Conservation (phyloP, 441 rosid genomes). For the California macrophylla region DNA sequence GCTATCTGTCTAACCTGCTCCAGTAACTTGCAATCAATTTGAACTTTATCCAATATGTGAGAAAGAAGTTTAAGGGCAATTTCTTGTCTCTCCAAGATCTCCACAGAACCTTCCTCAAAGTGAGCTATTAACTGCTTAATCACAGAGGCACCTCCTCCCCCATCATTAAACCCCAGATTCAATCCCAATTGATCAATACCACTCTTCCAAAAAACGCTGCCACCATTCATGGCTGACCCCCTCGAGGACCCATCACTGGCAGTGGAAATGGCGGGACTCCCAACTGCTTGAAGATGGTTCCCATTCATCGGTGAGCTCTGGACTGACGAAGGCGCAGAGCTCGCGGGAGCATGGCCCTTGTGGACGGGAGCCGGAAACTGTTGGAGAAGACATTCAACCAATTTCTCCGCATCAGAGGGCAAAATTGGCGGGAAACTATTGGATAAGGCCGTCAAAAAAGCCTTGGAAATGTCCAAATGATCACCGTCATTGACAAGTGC, state of each 20-base stretch:
- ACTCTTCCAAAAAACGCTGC: slow-evolving; percentile 46
- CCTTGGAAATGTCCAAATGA: slow-evolving; percentile 42
- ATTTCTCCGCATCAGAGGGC: slow-evolving; percentile 52
- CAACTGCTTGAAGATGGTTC: slow-evolving; percentile 18
- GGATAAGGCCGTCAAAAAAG: slow-evolving; percentile 54
- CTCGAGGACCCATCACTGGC: slow-evolving; percentile 24
- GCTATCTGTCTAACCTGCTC: slow-evolving; percentile 63
- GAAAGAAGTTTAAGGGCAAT: slow-evolving; percentile 73
- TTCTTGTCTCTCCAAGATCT: slow-evolving; percentile 83
- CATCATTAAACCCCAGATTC: slow-evolving; percentile 42
- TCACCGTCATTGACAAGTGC: slow-evolving; percentile 33
- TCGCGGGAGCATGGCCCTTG: not conserved
- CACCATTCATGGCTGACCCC: slow-evolving; percentile 45
- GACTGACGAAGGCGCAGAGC: not conserved
- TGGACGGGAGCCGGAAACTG: slow-evolving; percentile 33
- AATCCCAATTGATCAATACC: slow-evolving; percentile 38
- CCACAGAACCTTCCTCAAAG: slow-evolving; percentile 75
- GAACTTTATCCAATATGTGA: slow-evolving; percentile 53
- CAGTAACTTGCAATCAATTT: slow-evolving; percentile 58
- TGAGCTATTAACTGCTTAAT: slow-evolving; percentile 53
- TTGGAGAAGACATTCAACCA: slow-evolving; percentile 57
- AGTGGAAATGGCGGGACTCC: not conserved
- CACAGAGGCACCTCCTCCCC: slow-evolving; percentile 37
- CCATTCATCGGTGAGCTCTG: slow-evolving; percentile 37
- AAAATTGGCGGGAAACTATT: slow-evolving; percentile 57